phyloP scores from a whole-genome alignment of 2,329 filamentous ascomycete genomes.

The Aschersonia sp. region DNA sequence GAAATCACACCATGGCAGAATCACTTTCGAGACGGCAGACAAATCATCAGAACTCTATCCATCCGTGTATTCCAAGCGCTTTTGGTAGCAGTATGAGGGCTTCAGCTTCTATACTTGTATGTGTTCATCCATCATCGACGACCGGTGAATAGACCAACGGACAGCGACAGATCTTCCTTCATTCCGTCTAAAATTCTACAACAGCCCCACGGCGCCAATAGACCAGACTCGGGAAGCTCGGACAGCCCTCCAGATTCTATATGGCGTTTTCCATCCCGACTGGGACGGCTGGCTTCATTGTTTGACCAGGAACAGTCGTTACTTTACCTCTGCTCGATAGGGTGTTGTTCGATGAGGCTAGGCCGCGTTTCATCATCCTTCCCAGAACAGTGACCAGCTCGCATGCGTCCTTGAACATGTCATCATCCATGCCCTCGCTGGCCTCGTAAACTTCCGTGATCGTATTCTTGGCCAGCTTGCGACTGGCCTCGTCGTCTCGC shows the following conservation, averaged over 20 bases:
- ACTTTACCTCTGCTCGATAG: slow-evolving; percentile 16
- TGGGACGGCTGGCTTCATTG: slow-evolving; percentile 11
- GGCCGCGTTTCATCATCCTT: slow-evolving; percentile 72
- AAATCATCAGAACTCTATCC: no score
- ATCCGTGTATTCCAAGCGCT: no score
- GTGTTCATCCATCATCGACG: no score
- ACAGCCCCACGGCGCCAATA: neutral
- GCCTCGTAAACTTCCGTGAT: slow-evolving; percentile 87
- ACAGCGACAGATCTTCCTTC: no score
- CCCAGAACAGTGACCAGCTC: slow-evolving; percentile 75
- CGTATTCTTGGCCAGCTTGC: slow-evolving; percentile 63
- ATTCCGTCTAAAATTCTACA: no score
- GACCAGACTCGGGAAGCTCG: neutral
- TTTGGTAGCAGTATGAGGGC: no score
- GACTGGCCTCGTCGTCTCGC: slow-evolving; percentile 63
- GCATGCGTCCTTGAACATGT: slow-evolving; percentile 85
- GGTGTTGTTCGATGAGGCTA: slow-evolving; percentile 25
- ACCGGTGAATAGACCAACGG: no score
- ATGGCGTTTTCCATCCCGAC: slow-evolving; percentile 30
- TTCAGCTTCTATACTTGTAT: no score
- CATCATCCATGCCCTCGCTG: slow-evolving; percentile 83
- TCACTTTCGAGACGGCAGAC: no score
- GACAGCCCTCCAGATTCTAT: slow-evolving; percentile 9
- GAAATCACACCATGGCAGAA: no score
- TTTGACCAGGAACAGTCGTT: slow-evolving; percentile 9